Evolutionary conservation across 2,329 filamentous ascomycete genomes (phyloP).

Genomic region (Fusarium ramigenum): DNA sequence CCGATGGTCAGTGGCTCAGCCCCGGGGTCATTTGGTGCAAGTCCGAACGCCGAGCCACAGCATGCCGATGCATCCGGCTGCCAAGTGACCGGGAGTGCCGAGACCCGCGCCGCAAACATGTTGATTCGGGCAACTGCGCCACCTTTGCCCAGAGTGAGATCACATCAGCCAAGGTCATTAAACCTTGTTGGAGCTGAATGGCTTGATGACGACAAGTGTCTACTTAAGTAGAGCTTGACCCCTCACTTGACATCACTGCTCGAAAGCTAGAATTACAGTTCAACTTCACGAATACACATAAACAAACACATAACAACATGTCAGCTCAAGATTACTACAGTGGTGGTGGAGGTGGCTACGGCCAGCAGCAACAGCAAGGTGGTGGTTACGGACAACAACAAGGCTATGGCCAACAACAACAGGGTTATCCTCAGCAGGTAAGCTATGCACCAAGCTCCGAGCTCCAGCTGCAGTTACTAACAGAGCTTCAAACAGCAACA

Average conservation of each 20-base stretch:
- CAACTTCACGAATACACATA: neutral
- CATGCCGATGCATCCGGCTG: constrained; percentile 33
- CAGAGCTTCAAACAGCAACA: constrained; percentile 8
- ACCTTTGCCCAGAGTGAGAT: constrained; percentile 22
- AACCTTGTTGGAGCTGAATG: constrained; percentile 10
- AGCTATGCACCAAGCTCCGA: neutral
- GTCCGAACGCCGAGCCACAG: constrained; percentile 21
- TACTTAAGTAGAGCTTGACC: constrained; percentile 23
- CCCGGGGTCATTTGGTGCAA: neutral
- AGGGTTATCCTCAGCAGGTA: constrained; percentile 33
- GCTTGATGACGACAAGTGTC: constrained; percentile 19
- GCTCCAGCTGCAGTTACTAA: neutral
- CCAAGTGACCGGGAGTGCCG: constrained; percentile 30
- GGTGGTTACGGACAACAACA: constrained; percentile 17
- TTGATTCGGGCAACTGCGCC: constrained; percentile 16
- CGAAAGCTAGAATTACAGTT: neutral
- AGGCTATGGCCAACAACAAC: constrained; percentile 26
- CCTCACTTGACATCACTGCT: neutral
- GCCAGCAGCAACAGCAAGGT: constrained; percentile 19
- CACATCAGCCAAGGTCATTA: constrained; percentile 31
- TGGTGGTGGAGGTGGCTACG: constrained; percentile 12
- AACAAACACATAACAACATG: constrained; percentile 16
- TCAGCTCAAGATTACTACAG: constrained; percentile 41
- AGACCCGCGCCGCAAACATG: constrained; percentile 11
- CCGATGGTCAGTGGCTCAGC: constrained; percentile 6